Base-by-base conservation (phyloP, 164 flowering plant genomes). In the Houttuynia cordata region DNA sequence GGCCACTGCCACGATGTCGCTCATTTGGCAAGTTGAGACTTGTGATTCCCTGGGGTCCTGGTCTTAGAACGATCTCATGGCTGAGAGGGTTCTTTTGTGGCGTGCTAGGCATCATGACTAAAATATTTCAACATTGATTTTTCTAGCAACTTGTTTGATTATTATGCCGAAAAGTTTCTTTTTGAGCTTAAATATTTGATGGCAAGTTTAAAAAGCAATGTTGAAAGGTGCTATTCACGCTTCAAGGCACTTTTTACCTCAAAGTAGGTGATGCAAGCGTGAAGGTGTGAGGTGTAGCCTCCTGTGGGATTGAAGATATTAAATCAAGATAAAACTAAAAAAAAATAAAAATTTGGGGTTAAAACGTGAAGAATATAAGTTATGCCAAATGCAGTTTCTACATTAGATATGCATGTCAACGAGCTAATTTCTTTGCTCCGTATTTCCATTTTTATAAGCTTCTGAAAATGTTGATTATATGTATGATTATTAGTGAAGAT, bases 31-130 rank as follows among this genome's bases (percentile, higher is more conserved):
- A 61, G 71, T 69, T 71, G 22, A 76, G 77, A 40, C 58, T 68
- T 15, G 73, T 71, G 49, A 64, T 24, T 53, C 24, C 18, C 60
- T 56, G 30, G 42, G 53, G 23, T 67, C 57, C 42, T 59, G 67
- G n/a, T 14, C 59, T 68, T 56, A 62, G 58, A 65, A 68, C 41
- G 76, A 73, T 54, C 68, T 71, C 23, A 59, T 76, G 24, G 69
- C 75, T 14, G 73, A 69, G 59, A 76, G 84, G 51, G 78, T 76
- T 59, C 76, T 80, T 71, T 73, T 42, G 40, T 86, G 92, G 88
- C 84, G 92, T 51, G 80, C 80, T 22, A 83, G 87, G 91, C 83
- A 66, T 40, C 17, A 20, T 18, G 30, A 45, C 3, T 54, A 23
- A 54, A 23, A 24, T 24, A 54, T 24, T 54, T 6, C 21, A 3